These are phyloP conservation scores for Nectriaceae sp. DNA, from an alignment of 2,329 filamentous ascomycete genomes.

Conservation along the genomic window DNA sequence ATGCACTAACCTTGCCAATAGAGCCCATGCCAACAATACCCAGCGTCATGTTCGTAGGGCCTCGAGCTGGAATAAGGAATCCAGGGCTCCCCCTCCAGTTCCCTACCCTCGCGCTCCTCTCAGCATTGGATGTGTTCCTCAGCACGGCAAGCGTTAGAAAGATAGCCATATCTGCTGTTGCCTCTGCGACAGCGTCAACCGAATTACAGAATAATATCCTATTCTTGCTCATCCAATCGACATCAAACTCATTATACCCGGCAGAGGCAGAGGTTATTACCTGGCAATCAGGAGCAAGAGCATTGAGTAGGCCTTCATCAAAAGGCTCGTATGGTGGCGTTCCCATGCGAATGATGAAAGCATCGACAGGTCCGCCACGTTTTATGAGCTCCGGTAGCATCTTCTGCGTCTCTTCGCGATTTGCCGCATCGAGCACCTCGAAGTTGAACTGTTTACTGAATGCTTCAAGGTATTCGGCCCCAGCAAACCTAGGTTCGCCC, in stretches of 20 bases:
- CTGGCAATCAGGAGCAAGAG: constrained; percentile 41
- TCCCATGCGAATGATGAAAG: constrained; percentile 51
- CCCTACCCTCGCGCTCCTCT: constrained; percentile 37
- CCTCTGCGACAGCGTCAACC: constrained; percentile 52
- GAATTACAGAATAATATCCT: constrained; percentile 56
- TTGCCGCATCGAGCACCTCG: constrained; percentile 35
- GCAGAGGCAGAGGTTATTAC: constrained; percentile 49
- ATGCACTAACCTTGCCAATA: constrained; percentile 36
- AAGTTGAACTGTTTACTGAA: constrained; percentile 40
- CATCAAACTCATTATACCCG: constrained; percentile 48
- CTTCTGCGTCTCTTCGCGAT: constrained; percentile 37
- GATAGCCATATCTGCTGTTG: constrained; percentile 49
- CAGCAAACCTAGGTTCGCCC: constrained; percentile 39
- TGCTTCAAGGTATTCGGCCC: constrained; percentile 38
- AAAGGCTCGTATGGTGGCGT: constrained; percentile 51
- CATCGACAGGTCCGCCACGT: constrained; percentile 42
- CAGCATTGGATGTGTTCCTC: constrained; percentile 43
- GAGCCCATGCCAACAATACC: constrained; percentile 48
- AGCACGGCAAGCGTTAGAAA: constrained; percentile 36
- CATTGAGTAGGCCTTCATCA: constrained; percentile 42
- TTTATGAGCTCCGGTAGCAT: constrained; percentile 36
- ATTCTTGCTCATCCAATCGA: constrained; percentile 43
- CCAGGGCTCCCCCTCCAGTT: constrained; percentile 34
- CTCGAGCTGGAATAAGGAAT: constrained; percentile 32
- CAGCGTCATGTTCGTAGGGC: constrained; percentile 42